Evolutionary conservation across 2,329 filamentous ascomycete species (phyloP).

Genomic region (Fusarium humuli): DNA sequence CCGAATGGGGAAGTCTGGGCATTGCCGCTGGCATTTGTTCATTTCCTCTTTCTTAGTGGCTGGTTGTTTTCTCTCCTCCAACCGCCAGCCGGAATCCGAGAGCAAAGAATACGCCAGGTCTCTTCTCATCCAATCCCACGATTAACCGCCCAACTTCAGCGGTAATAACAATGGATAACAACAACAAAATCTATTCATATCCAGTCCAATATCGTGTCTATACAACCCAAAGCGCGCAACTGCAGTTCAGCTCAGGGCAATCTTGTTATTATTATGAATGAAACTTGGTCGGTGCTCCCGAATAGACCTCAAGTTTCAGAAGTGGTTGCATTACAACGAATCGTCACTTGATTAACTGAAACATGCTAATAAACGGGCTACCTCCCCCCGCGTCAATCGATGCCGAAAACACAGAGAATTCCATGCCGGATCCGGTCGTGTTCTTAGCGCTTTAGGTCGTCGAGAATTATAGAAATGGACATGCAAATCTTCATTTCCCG

Average conservation of each 20-base stretch:
- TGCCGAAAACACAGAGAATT: constrained; percentile 26
- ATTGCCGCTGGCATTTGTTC: constrained; percentile 19
- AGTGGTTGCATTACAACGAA: constrained; percentile 38
- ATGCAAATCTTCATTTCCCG: constrained; percentile 38
- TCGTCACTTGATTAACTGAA: constrained; percentile 35
- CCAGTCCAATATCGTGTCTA: background rate
- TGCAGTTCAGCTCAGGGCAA: background rate
- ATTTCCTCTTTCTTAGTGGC: constrained; percentile 28
- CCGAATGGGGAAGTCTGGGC: constrained; percentile 6
- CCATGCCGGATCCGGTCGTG: constrained; percentile 6
- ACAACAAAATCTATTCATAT: constrained; percentile 4
- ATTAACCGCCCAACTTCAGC: constrained; percentile 36
- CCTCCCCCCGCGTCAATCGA: constrained; percentile 42
- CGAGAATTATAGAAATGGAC: constrained; percentile 12
- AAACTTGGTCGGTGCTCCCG: constrained; percentile 23
- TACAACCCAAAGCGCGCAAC: constrained; percentile 4
- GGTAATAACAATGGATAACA: constrained; percentile 22
- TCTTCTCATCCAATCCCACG: constrained; percentile 38
- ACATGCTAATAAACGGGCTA: constrained; percentile 41
- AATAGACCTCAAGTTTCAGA: constrained; percentile 40
- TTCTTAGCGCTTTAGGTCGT: constrained; percentile 19
- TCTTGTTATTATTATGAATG: constrained; percentile 2
- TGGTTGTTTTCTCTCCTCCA: constrained; percentile 35
- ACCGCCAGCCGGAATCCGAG: constrained; percentile 39
- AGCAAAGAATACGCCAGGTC: constrained; percentile 11